Percentiles rank a stretch among this genome's conserved stretches.
Evolutionary conservation across 1,284 basidiomycete species (phyloP).

Genomic region (Moniliella sp.): DNA sequence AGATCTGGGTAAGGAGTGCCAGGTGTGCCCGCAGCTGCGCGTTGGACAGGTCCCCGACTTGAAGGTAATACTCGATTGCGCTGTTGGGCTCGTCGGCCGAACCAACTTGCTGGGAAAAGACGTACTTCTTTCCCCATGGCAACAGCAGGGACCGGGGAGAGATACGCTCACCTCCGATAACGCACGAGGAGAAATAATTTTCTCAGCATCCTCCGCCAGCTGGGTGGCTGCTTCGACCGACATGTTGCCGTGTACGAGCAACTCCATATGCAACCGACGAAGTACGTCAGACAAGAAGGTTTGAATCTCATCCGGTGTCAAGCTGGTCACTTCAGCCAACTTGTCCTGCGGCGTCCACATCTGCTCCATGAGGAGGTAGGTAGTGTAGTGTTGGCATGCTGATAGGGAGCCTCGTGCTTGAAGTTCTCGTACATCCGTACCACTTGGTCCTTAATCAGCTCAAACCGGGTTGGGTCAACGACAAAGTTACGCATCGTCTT

Average conservation of each 20-base stretch:
- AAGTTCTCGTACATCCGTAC: constrained; percentile 45
- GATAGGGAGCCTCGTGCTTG: constrained; percentile 61
- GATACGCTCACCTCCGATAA: constrained; percentile 7
- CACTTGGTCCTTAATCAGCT: constrained; percentile 62
- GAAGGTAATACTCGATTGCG: constrained; percentile 35
- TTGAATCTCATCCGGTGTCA: constrained; percentile 53
- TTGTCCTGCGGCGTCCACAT: constrained; percentile 65
- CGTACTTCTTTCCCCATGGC: constrained; percentile 46
- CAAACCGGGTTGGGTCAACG: constrained; percentile 52
- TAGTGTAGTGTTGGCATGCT: constrained; percentile 54
- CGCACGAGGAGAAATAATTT: constrained; percentile 45
- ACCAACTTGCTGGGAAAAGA: constrained; percentile 50
- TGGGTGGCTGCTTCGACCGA: constrained; percentile 56
- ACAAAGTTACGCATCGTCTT: constrained; percentile 50
- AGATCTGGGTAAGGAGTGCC: constrained; percentile 25
- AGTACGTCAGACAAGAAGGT: constrained; percentile 48
- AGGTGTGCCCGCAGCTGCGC: constrained; percentile 16
- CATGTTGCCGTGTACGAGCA: constrained; percentile 67
- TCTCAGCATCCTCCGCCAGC: constrained; percentile 53
- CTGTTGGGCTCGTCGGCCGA: constrained; percentile 76
- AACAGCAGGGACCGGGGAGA: constrained; percentile 18
- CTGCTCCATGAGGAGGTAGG: constrained; percentile 49
- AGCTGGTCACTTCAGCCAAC: constrained; percentile 52
- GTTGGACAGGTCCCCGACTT: constrained; percentile 23
- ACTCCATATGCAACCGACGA: constrained; percentile 49